Conservation (phyloP, 495 filamentous ascomycete species). For the Letharia columbiana region DNA sequence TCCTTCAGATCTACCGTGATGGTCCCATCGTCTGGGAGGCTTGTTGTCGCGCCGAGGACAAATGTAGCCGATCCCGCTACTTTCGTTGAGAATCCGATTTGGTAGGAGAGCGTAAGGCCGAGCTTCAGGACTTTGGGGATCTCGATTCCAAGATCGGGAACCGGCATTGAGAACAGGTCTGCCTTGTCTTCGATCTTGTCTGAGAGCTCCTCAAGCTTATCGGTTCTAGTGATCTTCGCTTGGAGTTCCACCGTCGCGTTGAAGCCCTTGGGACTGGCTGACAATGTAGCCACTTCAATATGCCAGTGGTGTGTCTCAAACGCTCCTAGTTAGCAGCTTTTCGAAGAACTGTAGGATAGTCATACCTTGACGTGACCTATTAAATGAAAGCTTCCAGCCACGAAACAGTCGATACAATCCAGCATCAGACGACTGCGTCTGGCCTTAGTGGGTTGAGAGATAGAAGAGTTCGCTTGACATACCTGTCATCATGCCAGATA, state of each 20-base stretch:
- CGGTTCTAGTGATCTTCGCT: constrained; percentile 20
- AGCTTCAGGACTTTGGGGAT: constrained; percentile 29
- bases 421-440: background rate
- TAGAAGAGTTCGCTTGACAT: background rate
- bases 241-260: constrained; percentile 28
- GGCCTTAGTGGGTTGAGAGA: background rate
- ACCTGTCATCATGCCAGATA: background rate
- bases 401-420: background rate
- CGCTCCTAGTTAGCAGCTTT: background rate
- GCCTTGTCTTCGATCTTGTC: constrained; percentile 12
- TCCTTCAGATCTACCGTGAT: constrained; percentile 2
- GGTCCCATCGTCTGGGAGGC: constrained; percentile 3
- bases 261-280: background rate
- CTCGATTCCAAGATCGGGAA: constrained; percentile 28
- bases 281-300: background rate
- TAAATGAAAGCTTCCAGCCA: background rate
- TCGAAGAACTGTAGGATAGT: background rate
- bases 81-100: constrained; percentile 13
- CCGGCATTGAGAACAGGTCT: constrained; percentile 25
- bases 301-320: background rate
- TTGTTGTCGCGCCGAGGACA: background rate
- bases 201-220: constrained; percentile 12
- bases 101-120: constrained; percentile 28
- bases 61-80: background rate
- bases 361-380: background rate